Evolutionary conservation across 2,329 filamentous ascomycete genomes (phyloP), one percentile per base, ranked within the genome.

Genomic region (Alternaria arbusti): DNA sequence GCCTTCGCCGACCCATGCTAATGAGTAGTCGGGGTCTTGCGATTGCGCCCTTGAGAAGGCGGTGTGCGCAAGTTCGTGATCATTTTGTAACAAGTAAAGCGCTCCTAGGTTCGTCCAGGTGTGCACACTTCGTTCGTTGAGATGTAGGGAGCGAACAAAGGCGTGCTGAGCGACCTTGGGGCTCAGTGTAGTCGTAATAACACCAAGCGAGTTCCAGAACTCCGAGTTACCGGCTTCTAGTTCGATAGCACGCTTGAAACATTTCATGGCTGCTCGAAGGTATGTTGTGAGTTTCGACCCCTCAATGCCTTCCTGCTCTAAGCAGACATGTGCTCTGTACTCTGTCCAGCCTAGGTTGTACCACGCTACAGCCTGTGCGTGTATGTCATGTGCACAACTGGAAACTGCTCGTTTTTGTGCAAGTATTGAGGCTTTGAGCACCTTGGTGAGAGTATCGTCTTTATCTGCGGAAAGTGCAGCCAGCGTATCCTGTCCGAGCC

Each of bases 311-410:
- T 79, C 76, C 1, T 78, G 77, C 36, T 86, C 86, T 20, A 93
- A 83, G 73, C 89, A 92, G 11, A 85, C 82, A 74, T 96, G 92
- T 1, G 94, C 92, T 47, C 91, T 88, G 76, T 96, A 89, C 78
- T 99, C 96, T 1, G 93, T 92, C 92, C 94, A 98, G 45, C 96
- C 96, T 17, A 99, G 84, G 74, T 99, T 99, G 81, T 97, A 99
- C 86, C 95, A 96, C 0, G 94, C 93, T n/a, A 98, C 92, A 1
- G 96, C 93, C 80, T 96, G 94, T 4, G 95, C 94, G 77, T 97
- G 92, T 8, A 88, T 78, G 74, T 99, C 94, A 62, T 89, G 84
- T 1, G 89, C 83, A 15, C 90, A 91, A 43, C 89, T 87, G 70
- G 91, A 83, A 13, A 98, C 89, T 8, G 94, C 94, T 67, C 92